Percentiles rank a stretch among this genome's conserved stretches.
phyloP scores from a whole-genome alignment of 139 green algal genomes.

The Pseudopediastrum boryanum region DNA sequence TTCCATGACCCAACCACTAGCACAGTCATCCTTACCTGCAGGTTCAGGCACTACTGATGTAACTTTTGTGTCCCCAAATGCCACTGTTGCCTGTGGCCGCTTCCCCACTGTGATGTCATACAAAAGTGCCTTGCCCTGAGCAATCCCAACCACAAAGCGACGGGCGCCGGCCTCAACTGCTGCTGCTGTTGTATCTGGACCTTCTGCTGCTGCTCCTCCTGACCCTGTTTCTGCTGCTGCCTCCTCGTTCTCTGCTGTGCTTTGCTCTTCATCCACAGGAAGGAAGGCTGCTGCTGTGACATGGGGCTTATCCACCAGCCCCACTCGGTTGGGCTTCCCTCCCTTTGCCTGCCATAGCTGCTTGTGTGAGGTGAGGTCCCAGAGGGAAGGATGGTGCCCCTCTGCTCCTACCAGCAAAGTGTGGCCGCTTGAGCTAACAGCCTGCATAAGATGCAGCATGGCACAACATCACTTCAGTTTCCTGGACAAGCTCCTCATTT shows the following conservation, averaged over 20 bases:
- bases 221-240: slow-evolving; percentile 9
- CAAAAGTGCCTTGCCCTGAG: slow-evolving; percentile 14
- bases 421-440: not conserved
- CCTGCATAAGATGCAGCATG: no score
- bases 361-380: slow-evolving; percentile 44
- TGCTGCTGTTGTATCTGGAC: not conserved
- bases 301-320: slow-evolving; percentile 47
- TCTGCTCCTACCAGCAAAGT: slow-evolving; percentile 41
- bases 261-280: no score
- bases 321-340: slow-evolving; percentile 43
- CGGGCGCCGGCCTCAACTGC: not conserved
- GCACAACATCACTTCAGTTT: no score
- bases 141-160: slow-evolving; percentile 29
- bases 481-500: no score
- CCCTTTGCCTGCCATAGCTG: slow-evolving; percentile 47
- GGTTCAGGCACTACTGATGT: slow-evolving; percentile 52
- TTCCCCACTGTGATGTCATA: slow-evolving; percentile 51
- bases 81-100: slow-evolving; percentile 66
- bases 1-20: not conserved
- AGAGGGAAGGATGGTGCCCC: slow-evolving; percentile 50
- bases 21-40: slow-evolving; percentile 40
- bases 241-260: not conserved
- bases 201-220: no score
- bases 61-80: slow-evolving; percentile 57
- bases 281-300: slow-evolving; percentile 49